Conservation (phyloP, 495 filamentous ascomycete genomes). For the Podospora tetraspora region DNA sequence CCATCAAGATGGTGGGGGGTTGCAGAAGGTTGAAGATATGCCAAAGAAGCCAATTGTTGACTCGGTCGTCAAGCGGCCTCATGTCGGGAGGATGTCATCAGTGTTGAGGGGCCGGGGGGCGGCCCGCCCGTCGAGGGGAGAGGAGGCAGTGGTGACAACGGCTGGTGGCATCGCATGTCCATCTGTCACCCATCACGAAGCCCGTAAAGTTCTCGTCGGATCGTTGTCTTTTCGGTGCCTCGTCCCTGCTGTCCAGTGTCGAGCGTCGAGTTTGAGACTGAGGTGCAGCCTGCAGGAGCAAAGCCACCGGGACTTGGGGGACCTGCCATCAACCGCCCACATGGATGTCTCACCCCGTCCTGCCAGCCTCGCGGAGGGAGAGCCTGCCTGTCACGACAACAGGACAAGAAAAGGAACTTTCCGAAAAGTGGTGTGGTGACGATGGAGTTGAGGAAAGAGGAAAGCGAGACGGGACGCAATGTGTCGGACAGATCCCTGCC, state of each 20-base stretch:
- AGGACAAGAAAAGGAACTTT: too few relatives aligned
- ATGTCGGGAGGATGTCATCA: conserved; percentile 5
- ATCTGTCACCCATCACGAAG: not conserved
- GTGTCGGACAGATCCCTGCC: not conserved
- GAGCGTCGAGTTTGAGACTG: not conserved
- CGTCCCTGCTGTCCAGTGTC: not conserved
- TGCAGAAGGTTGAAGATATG: not conserved
- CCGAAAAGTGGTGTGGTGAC: not conserved
- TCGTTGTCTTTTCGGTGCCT: not conserved
- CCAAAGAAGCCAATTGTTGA: not conserved
- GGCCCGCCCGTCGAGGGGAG: not conserved
- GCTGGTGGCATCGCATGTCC: conserved; percentile 1
- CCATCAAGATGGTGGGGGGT: not conserved
- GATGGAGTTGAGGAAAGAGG: not conserved
- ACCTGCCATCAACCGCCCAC: too few relatives aligned
- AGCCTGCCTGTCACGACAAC: not conserved
- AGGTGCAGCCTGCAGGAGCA: not conserved
- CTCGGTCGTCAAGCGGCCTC: not conserved
- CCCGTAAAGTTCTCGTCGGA: conserved; percentile 13
- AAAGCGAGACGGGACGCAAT: not conserved
- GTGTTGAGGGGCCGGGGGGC: not conserved
- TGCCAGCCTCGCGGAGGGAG: not conserved
- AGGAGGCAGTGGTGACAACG: not conserved
- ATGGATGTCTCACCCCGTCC: too few relatives aligned
- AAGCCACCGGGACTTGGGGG: not conserved